Base-by-base conservation (phyloP, 768 basidiomycete genomes). In the Boletus rubroflammeus region DNA sequence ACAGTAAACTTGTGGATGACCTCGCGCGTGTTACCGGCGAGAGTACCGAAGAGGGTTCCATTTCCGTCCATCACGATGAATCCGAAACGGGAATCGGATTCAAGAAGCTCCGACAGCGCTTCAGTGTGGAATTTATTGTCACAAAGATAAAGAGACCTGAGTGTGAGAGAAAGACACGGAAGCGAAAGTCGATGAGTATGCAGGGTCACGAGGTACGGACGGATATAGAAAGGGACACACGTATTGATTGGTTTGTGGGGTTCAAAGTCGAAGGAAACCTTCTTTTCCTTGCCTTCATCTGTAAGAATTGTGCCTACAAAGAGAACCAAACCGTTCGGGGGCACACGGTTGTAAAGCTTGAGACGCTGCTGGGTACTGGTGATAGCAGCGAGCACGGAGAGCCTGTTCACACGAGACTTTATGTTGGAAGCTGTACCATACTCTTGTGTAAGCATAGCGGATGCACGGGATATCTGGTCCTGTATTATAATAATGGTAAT, bases 1-100 rank as follows among this genome's bases (percentile, higher is more conserved):
- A 99, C 97, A 19, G 93, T 93, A 77, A 98, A 98, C 74, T 98
- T 98, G 78, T 99, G 97, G 53, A 96, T 80, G 49, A 99, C 84
- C 61, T 98, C 95, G 59, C 97, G 93, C 19, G 97, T 96, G 74
- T 98, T 98, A 45, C 97, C 97, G 0, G 96, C 85, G 52, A 99
- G 83, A 5, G 89, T 90, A 54, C 97, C 97, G 64, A 98, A 98
- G 34, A 99, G 86, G 6, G 93, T 90, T 35, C 96, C 96, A 72
- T 97, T 98, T 77, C 93, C 92, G 66, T 97, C 96, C 96, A 98
- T 98, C 67, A 98, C 93, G 72, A 99, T 97, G 80, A 99, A 99
- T 28, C 94, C 97, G 72, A 98, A 99, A 67, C 92, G 90, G 61
- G 91, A 90, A 71, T 99, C 97, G 19, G 91, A 94, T 73, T 98